These are phyloP conservation scores for Alternaria arbusti DNA, from an alignment of 2,329 filamentous ascomycete species.

Conservation along the genomic window DNA sequence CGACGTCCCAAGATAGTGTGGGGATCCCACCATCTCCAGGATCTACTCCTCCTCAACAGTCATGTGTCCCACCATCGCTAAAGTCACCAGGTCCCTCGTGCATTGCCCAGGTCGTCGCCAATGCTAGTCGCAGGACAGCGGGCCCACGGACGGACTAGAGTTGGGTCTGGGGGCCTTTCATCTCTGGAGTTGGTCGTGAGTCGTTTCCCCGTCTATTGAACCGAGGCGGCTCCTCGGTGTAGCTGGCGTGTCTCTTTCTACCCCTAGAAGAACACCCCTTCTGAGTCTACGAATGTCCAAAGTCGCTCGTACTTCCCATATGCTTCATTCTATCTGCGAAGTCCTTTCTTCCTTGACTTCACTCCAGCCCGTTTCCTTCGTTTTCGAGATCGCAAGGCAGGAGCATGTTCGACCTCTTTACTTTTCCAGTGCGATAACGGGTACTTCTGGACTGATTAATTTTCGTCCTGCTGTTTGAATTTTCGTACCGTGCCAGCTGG, in stretches of 20 bases:
- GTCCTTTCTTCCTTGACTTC: not conserved
- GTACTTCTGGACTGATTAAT: not conserved
- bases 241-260: not conserved
- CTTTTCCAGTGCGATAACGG: not conserved
- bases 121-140: conserved; percentile 1
- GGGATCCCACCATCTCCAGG: conserved; percentile 8
- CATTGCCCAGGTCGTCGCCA: not conserved
- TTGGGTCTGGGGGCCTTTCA: not conserved
- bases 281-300: not conserved
- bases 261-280: not conserved
- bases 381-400: not conserved
- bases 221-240: not conserved
- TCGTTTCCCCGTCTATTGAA: not conserved
- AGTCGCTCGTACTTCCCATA: not conserved
- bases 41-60: conserved; percentile 2
- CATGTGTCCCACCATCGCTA: conserved; percentile 12
- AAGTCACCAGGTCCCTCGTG: not conserved
- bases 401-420: not conserved
- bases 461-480: not conserved
- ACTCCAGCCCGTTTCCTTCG: not conserved
- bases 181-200: not conserved
- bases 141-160: not conserved
- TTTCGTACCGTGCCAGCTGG: not conserved
- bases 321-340: not conserved
- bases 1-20: not conserved